Percentiles rank a stretch among this genome's conserved stretches.
Conservation (phyloP, 169 alveolate genomes). For the Besnoitia besnoiti region DNA sequence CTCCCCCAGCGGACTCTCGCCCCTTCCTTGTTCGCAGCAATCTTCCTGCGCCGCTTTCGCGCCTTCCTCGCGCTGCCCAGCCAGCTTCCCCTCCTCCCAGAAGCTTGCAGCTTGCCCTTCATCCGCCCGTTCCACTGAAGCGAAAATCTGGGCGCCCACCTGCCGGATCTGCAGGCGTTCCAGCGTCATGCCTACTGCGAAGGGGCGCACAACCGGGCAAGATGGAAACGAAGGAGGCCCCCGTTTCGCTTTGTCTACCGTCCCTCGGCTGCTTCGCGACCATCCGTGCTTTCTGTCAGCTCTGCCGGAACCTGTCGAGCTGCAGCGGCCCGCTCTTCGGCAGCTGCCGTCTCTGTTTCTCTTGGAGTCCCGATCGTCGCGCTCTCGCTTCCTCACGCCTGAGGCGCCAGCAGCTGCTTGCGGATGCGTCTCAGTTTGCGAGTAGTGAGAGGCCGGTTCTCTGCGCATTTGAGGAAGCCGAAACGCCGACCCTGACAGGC, state of each 20-base stretch:
- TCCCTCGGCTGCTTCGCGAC: background rate
- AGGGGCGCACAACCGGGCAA: background rate
- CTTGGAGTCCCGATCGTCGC: background rate
- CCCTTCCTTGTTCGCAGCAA: background rate
- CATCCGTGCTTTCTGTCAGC: background rate
- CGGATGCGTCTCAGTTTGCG: background rate
- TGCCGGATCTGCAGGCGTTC: background rate
- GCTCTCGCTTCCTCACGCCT: slow-evolving; percentile 1
- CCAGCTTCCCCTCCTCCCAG: background rate
- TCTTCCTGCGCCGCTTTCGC: background rate
- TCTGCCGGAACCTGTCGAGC: background rate
- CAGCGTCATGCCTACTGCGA: slow-evolving; percentile 36
- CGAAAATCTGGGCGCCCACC: background rate
- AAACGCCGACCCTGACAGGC: background rate
- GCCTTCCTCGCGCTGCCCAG: background rate
- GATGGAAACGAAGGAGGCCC: background rate
- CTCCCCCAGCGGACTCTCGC: background rate
- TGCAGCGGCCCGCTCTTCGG: background rate
- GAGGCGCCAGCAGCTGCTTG: background rate
- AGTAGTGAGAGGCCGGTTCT: background rate
- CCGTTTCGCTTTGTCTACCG: background rate
- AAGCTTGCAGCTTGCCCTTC: background rate
- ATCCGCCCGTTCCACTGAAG: slow-evolving; percentile 4
- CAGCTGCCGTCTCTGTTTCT: background rate
- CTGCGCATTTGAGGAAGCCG: background rate